Percentiles rank a stretch among this genome's conserved stretches.
Evolutionary conservation across 2,329 filamentous ascomycete species (phyloP).

Genomic region (Verticillium nonalfalfae): DNA sequence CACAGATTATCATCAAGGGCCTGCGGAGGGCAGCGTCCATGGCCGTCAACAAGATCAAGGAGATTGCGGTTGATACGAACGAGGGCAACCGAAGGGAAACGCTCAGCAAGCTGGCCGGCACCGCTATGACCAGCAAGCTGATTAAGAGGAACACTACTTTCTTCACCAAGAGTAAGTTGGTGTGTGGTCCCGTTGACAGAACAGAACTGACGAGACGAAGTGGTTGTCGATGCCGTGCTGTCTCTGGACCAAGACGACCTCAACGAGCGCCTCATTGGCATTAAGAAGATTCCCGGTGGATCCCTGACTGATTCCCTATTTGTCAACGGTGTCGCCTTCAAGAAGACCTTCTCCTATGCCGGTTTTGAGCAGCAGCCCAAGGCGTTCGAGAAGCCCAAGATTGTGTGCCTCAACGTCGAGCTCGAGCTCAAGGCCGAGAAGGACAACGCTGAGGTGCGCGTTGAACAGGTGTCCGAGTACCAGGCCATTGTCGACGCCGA

Average conservation of each 20-base stretch:
- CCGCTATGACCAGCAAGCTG: conserved; percentile 98
- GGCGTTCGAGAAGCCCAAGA: conserved; percentile 87
- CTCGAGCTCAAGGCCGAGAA: conserved; percentile 98
- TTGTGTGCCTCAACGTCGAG: conserved; percentile 96
- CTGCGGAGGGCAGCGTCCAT: conserved; percentile 79
- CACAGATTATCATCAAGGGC: conserved; percentile 96
- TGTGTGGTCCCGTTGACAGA: neutral
- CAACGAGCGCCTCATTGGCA: conserved; percentile 94
- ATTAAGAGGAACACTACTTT: conserved; percentile 96
- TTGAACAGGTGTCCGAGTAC: conserved; percentile 98
- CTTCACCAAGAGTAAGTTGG: conserved; percentile 83
- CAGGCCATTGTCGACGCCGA: conserved; percentile 98
- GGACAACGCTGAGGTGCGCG: conserved; percentile 96
- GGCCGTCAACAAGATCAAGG: conserved; percentile 98
- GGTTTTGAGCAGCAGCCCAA: conserved; percentile 99
- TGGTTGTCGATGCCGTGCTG: conserved; percentile 96
- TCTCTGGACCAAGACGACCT: conserved; percentile 94
- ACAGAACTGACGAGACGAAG: conserved; percentile 35
- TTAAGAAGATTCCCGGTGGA: conserved; percentile 97
- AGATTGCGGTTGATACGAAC: conserved; percentile 82
- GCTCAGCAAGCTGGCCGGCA: conserved; percentile 80
- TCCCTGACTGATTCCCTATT: conserved; percentile 94
- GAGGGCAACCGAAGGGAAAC: conserved; percentile 84
- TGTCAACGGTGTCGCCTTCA: conserved; percentile 97
- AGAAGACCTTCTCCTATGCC: conserved; percentile 99